These are phyloP conservation scores for Hanseniaspora jakobsenii DNA, from an alignment of 805 yeast species.

Conservation along the genomic window DNA sequence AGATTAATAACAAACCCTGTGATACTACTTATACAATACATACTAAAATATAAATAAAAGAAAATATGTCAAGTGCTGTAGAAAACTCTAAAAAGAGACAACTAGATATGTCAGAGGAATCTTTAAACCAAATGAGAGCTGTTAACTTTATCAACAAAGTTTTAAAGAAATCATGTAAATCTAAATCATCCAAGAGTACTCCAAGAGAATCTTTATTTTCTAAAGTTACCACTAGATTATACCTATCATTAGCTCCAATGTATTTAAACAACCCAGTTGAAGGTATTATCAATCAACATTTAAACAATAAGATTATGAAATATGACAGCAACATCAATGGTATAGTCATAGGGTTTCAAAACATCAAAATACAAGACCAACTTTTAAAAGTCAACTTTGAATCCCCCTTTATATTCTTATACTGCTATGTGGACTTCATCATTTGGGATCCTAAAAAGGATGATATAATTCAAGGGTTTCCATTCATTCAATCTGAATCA, in stretches of 20 bases:
- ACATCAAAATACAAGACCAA: slow-evolving; percentile 43
- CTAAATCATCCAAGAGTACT: not conserved
- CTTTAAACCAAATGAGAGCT: slow-evolving; percentile 1
- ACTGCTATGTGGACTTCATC: slow-evolving; percentile 73
- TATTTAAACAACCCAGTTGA: slow-evolving; percentile 54
- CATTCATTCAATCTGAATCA: slow-evolving; percentile 86
- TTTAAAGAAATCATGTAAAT: not conserved
- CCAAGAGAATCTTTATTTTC: not conserved
- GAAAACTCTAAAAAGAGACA: not conserved
- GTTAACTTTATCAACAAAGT: not conserved
- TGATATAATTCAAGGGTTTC: slow-evolving; percentile 73
- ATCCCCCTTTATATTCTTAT: slow-evolving; percentile 76
- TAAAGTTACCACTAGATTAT: slow-evolving; percentile 36
- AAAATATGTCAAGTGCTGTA: not conserved
- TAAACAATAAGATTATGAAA: slow-evolving; percentile 81
- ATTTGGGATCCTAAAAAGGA: slow-evolving; percentile 89
- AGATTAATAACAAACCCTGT: no score
- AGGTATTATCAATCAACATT: slow-evolving; percentile 78
- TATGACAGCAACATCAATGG: slow-evolving; percentile 64
- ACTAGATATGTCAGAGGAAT: not conserved
- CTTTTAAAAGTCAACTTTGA: slow-evolving; percentile 50
- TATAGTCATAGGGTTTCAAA: slow-evolving; percentile 68
- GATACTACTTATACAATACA: no score
- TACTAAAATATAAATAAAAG: not conserved
- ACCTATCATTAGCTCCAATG: slow-evolving; percentile 80